Evolutionary conservation across 2,329 filamentous ascomycete genomes (phyloP), one percentile per base, ranked within the genome.

Genomic region (Lachnellula occidentalis): DNA sequence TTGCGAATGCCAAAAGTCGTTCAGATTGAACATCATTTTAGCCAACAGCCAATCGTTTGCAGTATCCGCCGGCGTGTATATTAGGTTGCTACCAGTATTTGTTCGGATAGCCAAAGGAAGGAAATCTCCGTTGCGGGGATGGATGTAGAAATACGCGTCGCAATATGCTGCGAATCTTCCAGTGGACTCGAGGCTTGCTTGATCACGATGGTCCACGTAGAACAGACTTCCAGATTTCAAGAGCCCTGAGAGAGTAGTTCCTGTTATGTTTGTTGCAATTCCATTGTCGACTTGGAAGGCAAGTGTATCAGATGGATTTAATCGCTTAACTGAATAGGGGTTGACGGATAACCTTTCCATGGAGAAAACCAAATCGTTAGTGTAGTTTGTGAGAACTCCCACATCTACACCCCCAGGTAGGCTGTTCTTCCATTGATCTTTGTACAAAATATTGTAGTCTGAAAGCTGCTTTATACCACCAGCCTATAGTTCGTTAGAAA

Each of bases 21-120:
- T 77, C 24, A 68, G 64, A 48, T 77, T 77, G 61, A 76, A 76
- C 60, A 76, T 69, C 43, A 78, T 73, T 66, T 79, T 79, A 5
- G 76, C 77, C 4, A 79, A 63, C 5, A 77, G 62, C 77, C 76
- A 79, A 63, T 80, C 76, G n/a, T 71, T 69, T 3, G 62, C 22
- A 0, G 58, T 50, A 54, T 79, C 76, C 1, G 69, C 60, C 2
- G 76, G 76, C 2, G 76, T 79, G 63, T 79, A 79, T 5, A 73
- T 67, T 36, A 77, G 61, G 55, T 72, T 67, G 1, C 61, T 64
- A 15, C 71, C 71, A 14, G 68, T 66, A 54, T 77, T 76, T n/a
- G 75, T 74, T 56, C 73, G 71, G 58, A 79, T 76, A 2, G 75
- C 76, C 21, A 79, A 66, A 3, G 76, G 77, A 5, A 79, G 63